phyloP scores from a whole-genome alignment of 768 basidiomycete genomes.

The Russula dissimulans region DNA sequence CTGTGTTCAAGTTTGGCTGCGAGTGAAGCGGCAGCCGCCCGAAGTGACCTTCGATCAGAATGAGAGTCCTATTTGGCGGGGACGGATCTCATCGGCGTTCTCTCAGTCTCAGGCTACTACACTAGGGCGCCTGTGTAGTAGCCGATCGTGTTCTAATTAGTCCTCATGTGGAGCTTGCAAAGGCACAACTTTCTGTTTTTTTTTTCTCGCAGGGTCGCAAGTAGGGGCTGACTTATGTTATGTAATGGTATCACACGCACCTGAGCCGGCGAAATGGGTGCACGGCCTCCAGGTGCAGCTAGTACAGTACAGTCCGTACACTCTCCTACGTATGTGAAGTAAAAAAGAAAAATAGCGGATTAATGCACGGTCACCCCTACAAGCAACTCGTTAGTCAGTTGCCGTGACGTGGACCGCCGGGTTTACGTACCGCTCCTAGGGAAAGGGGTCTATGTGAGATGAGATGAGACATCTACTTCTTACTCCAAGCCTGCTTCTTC shows the following conservation, averaged over 20 bases:
- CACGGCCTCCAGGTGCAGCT: neutral
- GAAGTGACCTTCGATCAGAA: too few species aligned
- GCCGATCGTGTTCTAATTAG: too few species aligned
- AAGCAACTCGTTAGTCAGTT: too few species aligned
- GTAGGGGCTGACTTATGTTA: neutral
- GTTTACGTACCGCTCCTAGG: neutral
- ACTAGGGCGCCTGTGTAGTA: too few species aligned
- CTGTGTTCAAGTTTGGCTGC: too few species aligned
- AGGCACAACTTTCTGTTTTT: too few species aligned
- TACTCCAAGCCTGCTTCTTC: slow-evolving; percentile 27
- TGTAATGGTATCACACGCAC: neutral
- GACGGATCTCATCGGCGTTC: too few species aligned
- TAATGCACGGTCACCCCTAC: neutral
- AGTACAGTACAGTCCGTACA: neutral
- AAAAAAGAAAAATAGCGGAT: neutral
- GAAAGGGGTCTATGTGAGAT: neutral
- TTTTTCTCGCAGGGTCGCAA: too few species aligned
- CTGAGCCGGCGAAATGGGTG: neutral
- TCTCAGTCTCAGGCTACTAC: too few species aligned
- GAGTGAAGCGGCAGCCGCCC: too few species aligned
- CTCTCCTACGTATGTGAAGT: neutral
- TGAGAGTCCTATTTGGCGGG: too few species aligned
- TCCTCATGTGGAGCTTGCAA: too few species aligned
- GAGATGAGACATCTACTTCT: slow-evolving; percentile 1
- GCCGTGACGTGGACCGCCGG: neutral